phyloP scores from a whole-genome alignment of 352 stramenopile genomes.

The Pythium brachiatum region DNA sequence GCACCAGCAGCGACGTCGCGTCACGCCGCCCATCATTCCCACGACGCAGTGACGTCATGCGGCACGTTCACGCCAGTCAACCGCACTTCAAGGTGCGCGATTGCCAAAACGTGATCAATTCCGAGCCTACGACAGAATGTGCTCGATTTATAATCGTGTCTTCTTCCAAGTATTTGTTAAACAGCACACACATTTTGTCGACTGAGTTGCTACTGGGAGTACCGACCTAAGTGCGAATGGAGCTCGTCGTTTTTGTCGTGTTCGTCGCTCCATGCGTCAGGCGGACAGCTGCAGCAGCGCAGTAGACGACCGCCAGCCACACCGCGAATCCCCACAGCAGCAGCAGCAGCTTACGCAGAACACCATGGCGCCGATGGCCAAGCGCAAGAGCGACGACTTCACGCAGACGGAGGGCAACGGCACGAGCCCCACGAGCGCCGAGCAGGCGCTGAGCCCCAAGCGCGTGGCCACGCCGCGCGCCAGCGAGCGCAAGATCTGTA shows the following conservation, averaged over 20 bases:
- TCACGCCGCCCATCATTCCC: slow-evolving; percentile 8
- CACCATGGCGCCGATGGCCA: slow-evolving; percentile 13
- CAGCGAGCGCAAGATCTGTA: slow-evolving; percentile 20
- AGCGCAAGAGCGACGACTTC: slow-evolving; percentile 29
- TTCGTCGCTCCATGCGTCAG: background rate
- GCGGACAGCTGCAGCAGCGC: background rate
- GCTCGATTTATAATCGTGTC: too few species aligned
- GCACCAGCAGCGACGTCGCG: background rate
- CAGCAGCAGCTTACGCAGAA: background rate
- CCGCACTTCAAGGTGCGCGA: background rate
- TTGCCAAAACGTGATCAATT: background rate
- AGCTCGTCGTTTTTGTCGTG: slow-evolving; percentile 4
- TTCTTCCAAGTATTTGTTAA: too few species aligned
- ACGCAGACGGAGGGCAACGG: slow-evolving; percentile 1
- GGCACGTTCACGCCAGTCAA: background rate
- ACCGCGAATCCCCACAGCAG: background rate
- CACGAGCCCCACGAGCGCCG: background rate
- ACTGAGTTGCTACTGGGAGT: background rate
- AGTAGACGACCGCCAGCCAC: slow-evolving; percentile 8
- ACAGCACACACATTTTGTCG: background rate
- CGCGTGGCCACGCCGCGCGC: slow-evolving; percentile 6
- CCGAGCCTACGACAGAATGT: background rate
- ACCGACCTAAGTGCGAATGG: background rate
- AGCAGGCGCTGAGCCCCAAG: slow-evolving; percentile 16
- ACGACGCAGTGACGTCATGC: slow-evolving; percentile 4